These are phyloP conservation scores for Xylaria sp. DNA, from an alignment of 2,329 filamentous ascomycete genomes.

Conservation along the genomic window DNA sequence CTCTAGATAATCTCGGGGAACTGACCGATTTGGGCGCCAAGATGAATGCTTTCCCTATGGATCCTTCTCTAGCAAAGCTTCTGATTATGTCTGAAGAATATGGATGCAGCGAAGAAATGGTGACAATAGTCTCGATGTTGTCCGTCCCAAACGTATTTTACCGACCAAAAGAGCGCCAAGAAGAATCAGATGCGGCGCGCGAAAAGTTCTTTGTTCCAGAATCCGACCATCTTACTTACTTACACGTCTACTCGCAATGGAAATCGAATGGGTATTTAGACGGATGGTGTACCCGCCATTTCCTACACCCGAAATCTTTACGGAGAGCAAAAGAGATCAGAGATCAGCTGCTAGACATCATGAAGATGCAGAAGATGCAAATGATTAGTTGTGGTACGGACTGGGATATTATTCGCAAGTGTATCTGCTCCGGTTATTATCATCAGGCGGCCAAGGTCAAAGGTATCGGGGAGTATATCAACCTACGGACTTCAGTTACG, in stretches of 20 bases:
- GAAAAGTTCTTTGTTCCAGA: conserved; percentile 99
- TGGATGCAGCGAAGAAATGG: conserved; percentile 95
- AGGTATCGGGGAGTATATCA: conserved; percentile 97
- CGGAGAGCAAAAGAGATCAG: conserved; percentile 92
- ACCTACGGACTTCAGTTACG: conserved; percentile 91
- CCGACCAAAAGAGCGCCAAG: conserved; percentile 93
- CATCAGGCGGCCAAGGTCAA: conserved; percentile 97
- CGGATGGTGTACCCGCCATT: conserved; percentile 91
- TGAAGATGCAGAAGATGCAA: conserved; percentile 91
- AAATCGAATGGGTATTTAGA: conserved; percentile 89
- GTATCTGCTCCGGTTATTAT: conserved; percentile 97
- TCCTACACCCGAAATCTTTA: conserved; percentile 93
- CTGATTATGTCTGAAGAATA: conserved; percentile 92
- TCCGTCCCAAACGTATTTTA: conserved; percentile 98
- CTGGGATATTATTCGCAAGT: conserved; percentile 95
- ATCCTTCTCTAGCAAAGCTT: conserved; percentile 92
- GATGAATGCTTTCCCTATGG: conserved; percentile 99
- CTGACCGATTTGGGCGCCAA: conserved; percentile 86
- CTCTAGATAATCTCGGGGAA: conserved; percentile 92
- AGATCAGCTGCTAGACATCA: conserved; percentile 92
- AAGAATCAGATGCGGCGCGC: conserved; percentile 92
- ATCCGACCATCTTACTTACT: conserved; percentile 93
- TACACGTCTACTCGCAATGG: conserved; percentile 97
- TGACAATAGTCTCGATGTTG: conserved; percentile 97
- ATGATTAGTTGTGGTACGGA: conserved; percentile 92